Conservation (phyloP, 192 early-diverging fungal species). For the Pilobolus umbonatus region DNA sequence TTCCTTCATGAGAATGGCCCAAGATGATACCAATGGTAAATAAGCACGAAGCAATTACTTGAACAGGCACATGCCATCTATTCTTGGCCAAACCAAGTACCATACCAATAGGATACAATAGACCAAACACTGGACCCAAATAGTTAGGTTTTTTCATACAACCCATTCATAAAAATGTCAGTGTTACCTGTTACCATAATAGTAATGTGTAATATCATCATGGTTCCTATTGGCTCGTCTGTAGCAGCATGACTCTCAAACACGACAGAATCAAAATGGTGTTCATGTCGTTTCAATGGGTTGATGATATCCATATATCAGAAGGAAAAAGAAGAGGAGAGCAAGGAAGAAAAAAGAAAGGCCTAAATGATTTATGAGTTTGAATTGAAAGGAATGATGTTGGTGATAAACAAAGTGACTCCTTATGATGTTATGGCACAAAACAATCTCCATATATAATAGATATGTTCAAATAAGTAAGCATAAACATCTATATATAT, state of each 20-base stretch:
- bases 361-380: too few relatives aligned
- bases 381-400: too few relatives aligned
- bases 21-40: constrained; percentile 52
- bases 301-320: too few relatives aligned
- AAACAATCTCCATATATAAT: too few relatives aligned
- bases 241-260: constrained; percentile 27
- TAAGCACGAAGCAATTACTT: constrained; percentile 41
- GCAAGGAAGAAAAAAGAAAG: too few relatives aligned
- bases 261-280: constrained; percentile 22
- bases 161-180: not conserved
- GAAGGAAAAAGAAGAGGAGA: too few relatives aligned
- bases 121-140: constrained; percentile 20
- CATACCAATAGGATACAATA: constrained; percentile 43
- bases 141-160: not conserved
- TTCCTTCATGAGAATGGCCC: constrained; percentile 57
- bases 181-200: constrained; percentile 25
- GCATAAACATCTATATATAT: too few relatives aligned
- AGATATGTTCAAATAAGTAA: too few relatives aligned
- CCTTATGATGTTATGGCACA: too few relatives aligned
- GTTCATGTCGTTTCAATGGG: too few relatives aligned
- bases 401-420: too few relatives aligned
- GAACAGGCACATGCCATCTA: constrained; percentile 60
- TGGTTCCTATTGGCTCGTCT: constrained; percentile 28
- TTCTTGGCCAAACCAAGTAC: constrained; percentile 52
- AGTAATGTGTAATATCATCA: constrained; percentile 30